Evolutionary conservation across 2,329 filamentous ascomycete genomes (phyloP), one percentile per base, ranked within the genome.

Genomic region (Neonectria hederae): DNA sequence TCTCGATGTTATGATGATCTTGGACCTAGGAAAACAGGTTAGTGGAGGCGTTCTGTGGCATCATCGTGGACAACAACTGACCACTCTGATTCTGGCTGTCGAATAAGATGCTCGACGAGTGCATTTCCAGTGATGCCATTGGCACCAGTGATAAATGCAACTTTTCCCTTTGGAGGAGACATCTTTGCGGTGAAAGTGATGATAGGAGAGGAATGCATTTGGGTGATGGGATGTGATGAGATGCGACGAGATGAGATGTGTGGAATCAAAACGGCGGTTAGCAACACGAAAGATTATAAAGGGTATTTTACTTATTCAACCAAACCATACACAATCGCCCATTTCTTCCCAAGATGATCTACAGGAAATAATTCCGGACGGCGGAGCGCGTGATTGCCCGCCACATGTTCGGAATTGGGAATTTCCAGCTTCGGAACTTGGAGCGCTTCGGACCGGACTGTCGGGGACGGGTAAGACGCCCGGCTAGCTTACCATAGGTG

Each of bases 91-190:
- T 65, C 57, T 11, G 67, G 65, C 26, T 62, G 54, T 10, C 67
- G 63, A 38, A 69, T 68, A 2, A 69, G 59, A 11, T 69, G 60
- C 30, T 69, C 65, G 8, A 69, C 51, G 11, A 69, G 59, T 38
- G 67, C 67, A 55, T 69, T 69, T 11, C 67, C 65, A 54, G 67
- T 69, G 14, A 69, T 69, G 24, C 67, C 65, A 24, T 69, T 69
- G 1, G 63, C 65, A 26, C 67, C 65, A 4, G 67, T 69, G 19
- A 69, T 46, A 21, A 69, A 68, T 0, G 67, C 65, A 22, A 69
- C 67, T 17, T 69, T 69, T 61, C 56, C 62, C 45, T 46, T 14
- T 13, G 46, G 28, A 9, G 56, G 28, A 28, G 62, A 26, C 62
- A 65, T 65, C 38, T 19, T 54, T 53, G 22, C 17, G 40, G 43